Base-by-base conservation (phyloP, 2,329 filamentous ascomycete genomes). In the Aspergillus quadricinctus region DNA sequence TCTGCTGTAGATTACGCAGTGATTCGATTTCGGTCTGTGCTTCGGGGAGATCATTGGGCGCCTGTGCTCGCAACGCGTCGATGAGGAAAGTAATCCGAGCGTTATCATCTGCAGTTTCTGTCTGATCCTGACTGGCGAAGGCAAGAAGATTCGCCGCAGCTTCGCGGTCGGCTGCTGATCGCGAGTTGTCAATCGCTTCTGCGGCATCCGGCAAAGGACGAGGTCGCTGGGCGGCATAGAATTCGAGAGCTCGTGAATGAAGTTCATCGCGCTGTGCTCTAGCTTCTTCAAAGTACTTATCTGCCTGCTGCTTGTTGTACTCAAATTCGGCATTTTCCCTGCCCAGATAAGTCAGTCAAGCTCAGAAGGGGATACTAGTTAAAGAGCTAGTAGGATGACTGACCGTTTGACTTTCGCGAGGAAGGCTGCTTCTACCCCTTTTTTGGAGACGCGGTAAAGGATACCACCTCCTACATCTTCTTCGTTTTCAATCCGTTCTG, bases 341-440 rank as follows among this genome's bases (percentile, higher is more conserved):
- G 53, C 27, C 48, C 52, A 49, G 10, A 53, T 28, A 10, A 10
- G 52, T 64, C 54, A 63, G 59, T 45, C 31, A 54, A 29, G 23
- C 29, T 23, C 50, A 23, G 21, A 46, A 17, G n/a, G 21, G 43
- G 41, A 19, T 10, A 14, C 9, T 25, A 19, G 40, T 29, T 19
- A 27, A 54, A 48, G 21, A 17, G 14, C 19, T 11, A 41, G 31
- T 17, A n/a, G 28, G 29, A 19, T 9, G 41, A 61, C 66, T 50
- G 52, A 68, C 75, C 70, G 72, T 69, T 83, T 84, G 62, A 85
- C 77, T 60, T 80, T 81, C 67, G 80, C 77, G 57, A 96, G 84
- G 70, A 96, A 92, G 68, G 91, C 86, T 11, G 86, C 78, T 65
- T 88, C 82, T 63, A 92, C 79, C 37, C 86, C 85, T 65, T 79